A percentile compares a stretch with the other conserved stretches of the same genome.
These are phyloP conservation scores for Trametes sp. DNA, from an alignment of 1,284 basidiomycete species.

Conservation along the genomic window DNA sequence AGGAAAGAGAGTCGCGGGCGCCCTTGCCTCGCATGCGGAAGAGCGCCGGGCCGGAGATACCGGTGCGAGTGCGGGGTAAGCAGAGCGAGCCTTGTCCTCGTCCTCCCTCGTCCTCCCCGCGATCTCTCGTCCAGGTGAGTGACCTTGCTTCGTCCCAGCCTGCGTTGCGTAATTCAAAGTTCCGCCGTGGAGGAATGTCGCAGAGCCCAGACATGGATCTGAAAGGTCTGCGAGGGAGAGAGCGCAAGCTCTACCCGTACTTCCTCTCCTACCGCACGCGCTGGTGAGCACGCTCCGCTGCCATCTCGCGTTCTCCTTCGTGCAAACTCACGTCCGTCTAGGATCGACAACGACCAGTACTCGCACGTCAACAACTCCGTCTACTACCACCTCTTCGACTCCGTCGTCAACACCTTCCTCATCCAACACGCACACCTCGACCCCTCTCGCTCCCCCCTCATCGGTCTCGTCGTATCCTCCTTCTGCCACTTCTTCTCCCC, in stretches of 20 bases:
- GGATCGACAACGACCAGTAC: slow-evolving; percentile 87
- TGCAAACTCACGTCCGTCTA: slow-evolving; percentile 34
- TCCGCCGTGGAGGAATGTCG: not conserved
- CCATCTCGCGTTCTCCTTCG: not conserved
- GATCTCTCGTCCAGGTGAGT: not conserved
- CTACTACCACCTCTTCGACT: slow-evolving; percentile 84
- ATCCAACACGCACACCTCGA: slow-evolving; percentile 58
- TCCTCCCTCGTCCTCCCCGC: not conserved
- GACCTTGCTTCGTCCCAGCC: not conserved
- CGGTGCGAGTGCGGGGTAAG: not conserved
- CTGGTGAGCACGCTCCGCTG: slow-evolving; percentile 55
- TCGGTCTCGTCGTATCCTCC: slow-evolving; percentile 78
- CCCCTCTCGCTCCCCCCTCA: slow-evolving; percentile 52
- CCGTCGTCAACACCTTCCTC: slow-evolving; percentile 77
- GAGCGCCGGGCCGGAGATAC: not conserved
- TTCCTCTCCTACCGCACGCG: slow-evolving; percentile 70
- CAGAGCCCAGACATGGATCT: not conserved
- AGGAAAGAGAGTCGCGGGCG: not conserved
- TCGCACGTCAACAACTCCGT: slow-evolving; percentile 79
- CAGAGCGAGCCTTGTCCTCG: not conserved
- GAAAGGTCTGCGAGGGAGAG: slow-evolving; percentile 43
- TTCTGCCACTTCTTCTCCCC: slow-evolving; percentile 76
- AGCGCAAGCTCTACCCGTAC: slow-evolving; percentile 61
- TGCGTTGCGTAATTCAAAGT: no score
- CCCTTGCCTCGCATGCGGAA: no score